Conservation (phyloP, 1,139 yeast genomes). For the Hansenula sp. region DNA sequence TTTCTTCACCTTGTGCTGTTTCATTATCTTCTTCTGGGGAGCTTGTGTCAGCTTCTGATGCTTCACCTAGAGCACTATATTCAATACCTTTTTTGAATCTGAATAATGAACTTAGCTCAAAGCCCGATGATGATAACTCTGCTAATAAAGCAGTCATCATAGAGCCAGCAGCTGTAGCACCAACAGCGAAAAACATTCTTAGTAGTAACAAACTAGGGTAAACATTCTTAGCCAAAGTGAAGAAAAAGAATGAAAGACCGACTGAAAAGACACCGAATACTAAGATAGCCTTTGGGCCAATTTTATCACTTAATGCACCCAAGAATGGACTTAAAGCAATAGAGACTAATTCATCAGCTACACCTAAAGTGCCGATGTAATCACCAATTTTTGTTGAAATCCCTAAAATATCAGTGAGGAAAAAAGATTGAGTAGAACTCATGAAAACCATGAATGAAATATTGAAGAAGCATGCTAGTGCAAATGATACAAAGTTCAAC, state of each 20-base stretch:
- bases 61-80: constrained; percentile 22
- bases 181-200: constrained; percentile 57
- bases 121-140: constrained; percentile 46
- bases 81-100: constrained; percentile 3
- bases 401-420: constrained; percentile 52
- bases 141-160: constrained; percentile 50
- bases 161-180: constrained; percentile 45
- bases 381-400: constrained; percentile 46
- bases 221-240: constrained; percentile 40
- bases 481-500: constrained; percentile 21
- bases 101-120: constrained; percentile 19
- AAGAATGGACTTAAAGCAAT: constrained; percentile 56
- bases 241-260: constrained; percentile 45
- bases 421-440: constrained; percentile 66
- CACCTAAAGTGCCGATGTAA: constrained; percentile 57
- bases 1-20: constrained; percentile 5
- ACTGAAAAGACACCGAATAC: constrained; percentile 44
- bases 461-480: constrained; percentile 40
- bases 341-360: constrained; percentile 57
- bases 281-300: constrained; percentile 56
- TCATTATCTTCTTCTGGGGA: constrained; percentile 4
- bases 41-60: constrained; percentile 7
- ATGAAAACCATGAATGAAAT: constrained; percentile 65
- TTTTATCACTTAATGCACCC: constrained; percentile 60
- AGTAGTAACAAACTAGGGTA: constrained; percentile 49